A percentile compares a stretch with the other conserved stretches of the same genome.
Conservation (phyloP, 1,284 basidiomycete genomes). For the Porogramme epimiltina region DNA sequence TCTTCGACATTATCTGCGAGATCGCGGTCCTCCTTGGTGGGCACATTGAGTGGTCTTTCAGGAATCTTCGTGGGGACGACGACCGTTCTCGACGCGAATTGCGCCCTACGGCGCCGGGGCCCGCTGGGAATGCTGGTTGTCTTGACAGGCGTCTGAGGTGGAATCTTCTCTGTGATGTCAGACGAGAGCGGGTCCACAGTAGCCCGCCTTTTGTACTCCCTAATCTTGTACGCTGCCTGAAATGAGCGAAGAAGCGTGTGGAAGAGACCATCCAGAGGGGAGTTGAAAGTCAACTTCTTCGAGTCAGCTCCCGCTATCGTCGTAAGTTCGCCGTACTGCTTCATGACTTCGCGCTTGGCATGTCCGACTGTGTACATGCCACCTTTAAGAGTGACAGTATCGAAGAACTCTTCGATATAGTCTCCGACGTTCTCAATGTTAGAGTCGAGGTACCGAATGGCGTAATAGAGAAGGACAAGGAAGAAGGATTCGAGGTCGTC, state of each 20-base stretch:
- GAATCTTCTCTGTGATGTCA: too few relatives aligned
- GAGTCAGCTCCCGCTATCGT: too few relatives aligned
- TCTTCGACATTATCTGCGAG: not conserved
- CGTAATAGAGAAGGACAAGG: not conserved
- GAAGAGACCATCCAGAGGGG: not conserved
- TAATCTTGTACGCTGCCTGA: not conserved
- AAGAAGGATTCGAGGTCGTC: conserved; percentile 1
- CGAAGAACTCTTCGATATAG: conserved; percentile 1
- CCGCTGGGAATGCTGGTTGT: too few relatives aligned
- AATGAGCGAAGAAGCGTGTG: not conserved
- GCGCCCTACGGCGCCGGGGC: not conserved
- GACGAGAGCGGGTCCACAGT: too few relatives aligned
- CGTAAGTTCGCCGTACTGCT: not conserved
- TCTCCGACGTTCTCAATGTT: not conserved
- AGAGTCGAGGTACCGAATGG: conserved; percentile 1
- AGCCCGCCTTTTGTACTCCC: not conserved
- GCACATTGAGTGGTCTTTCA: too few relatives aligned
- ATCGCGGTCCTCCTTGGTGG: not conserved
- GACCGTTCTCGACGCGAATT: too few relatives aligned
- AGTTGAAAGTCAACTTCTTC: not conserved
- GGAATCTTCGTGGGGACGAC: not conserved
- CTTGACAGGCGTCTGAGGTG: not conserved
- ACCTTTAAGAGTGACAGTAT: not conserved
- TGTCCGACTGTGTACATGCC: not conserved
- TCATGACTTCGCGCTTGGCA: not conserved